Percentiles rank a stretch among this genome's conserved stretches.
phyloP scores from a whole-genome alignment of 192 early-diverging fungal genomes.

The Backusella parvicylindrica region DNA sequence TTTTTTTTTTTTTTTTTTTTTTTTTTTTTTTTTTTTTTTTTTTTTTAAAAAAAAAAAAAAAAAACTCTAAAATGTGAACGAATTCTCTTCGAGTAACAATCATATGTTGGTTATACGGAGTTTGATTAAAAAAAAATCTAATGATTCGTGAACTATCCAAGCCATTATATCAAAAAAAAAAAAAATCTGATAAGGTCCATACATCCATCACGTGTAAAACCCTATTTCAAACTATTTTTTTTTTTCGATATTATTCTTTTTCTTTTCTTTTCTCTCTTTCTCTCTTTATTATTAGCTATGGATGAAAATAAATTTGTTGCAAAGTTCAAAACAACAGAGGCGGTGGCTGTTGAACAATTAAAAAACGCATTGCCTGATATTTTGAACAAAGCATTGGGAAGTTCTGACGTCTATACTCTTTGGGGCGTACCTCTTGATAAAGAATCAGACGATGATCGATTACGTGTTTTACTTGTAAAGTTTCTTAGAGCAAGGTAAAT shows the following conservation, averaged over 20 bases:
- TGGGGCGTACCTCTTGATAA: constrained; percentile 51
- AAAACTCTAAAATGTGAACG: too few species aligned
- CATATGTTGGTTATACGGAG: too few species aligned
- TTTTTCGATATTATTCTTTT: not conserved
- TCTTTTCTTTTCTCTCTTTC: not conserved
- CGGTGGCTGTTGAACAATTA: constrained; percentile 37
- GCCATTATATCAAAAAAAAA: too few species aligned
- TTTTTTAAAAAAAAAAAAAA: too few species aligned
- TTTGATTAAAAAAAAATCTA: too few species aligned
- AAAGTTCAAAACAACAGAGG: constrained; percentile 35
- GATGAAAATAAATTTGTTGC: constrained; percentile 22
- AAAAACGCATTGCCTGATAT: constrained; percentile 48
- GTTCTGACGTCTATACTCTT: constrained; percentile 36
- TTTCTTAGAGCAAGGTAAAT: constrained; percentile 50
- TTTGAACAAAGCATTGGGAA: constrained; percentile 10
- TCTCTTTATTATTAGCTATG: not conserved
- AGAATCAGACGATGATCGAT: constrained; percentile 39
- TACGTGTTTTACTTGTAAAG: constrained; percentile 58
- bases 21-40: too few species aligned
- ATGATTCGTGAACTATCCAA: too few species aligned
- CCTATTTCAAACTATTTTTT: not conserved
- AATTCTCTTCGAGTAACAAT: too few species aligned
- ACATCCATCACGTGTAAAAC: not conserved
- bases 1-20: too few species aligned
- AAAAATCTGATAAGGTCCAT: not conserved